A percentile compares a stretch with the other conserved stretches of the same genome.
phyloP scores from a whole-genome alignment of 2,329 filamentous ascomycete species.

The Penicillium sp. region DNA sequence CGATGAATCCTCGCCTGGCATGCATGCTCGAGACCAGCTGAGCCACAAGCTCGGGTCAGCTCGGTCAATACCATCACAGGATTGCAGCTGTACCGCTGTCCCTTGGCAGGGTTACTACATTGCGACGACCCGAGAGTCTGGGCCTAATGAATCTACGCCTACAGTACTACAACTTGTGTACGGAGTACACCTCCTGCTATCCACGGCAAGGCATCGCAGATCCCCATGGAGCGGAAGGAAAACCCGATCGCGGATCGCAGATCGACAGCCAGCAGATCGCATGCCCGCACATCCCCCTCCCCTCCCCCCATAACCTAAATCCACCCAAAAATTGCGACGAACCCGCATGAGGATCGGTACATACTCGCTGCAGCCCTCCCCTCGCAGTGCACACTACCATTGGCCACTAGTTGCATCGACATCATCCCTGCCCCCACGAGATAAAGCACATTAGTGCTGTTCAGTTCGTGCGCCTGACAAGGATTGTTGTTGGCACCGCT shows the following conservation, averaged over 20 bases:
- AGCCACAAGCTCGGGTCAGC: constrained; percentile 25
- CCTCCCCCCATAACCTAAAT: neutral
- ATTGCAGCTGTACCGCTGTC: neutral
- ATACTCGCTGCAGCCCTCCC: neutral
- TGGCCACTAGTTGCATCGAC: constrained; percentile 1
- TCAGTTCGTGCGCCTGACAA: neutral
- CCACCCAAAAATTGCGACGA: neutral
- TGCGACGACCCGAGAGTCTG: neutral
- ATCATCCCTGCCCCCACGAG: constrained; percentile 1
- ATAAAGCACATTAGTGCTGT: neutral
- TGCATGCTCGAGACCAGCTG: constrained; percentile 8
- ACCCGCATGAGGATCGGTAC: neutral
- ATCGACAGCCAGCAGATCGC: constrained; percentile 1
- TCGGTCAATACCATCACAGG: neutral
- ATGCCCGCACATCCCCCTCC: neutral
- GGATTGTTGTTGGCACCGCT: neutral
- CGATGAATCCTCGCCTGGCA: neutral
- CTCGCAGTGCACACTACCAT: neutral
- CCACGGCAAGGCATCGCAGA: neutral
- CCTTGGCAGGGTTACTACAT: neutral
- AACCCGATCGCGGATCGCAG: neutral
- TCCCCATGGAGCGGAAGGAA: neutral
- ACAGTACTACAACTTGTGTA: neutral
- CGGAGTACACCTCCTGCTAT: neutral
- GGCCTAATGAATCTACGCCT: neutral